phyloP scores from a whole-genome alignment of 2,329 filamentous ascomycete species.

The Colletotrichum sp. region DNA sequence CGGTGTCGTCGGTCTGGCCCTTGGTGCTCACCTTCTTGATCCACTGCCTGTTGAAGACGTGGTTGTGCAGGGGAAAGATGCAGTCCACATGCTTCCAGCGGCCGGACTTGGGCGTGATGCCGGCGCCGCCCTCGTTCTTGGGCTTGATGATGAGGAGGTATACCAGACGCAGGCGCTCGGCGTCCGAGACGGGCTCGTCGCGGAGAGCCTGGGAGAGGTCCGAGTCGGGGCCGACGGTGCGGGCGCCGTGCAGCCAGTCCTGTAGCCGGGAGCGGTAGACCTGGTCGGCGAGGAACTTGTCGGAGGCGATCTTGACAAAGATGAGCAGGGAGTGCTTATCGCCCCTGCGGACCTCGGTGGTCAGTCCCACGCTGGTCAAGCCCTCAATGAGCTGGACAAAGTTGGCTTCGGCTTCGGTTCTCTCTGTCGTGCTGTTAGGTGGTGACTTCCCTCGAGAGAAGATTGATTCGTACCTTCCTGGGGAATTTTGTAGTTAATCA shows the following conservation, averaged over 20 bases:
- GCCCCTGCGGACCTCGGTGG: slow-evolving; percentile 85
- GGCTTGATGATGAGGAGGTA: slow-evolving; percentile 83
- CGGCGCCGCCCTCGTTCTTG: slow-evolving; percentile 76
- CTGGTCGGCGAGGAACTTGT: slow-evolving; percentile 75
- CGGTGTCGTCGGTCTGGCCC: slow-evolving; percentile 66
- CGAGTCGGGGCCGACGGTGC: slow-evolving; percentile 75
- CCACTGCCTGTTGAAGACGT: slow-evolving; percentile 75
- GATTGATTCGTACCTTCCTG: slow-evolving; percentile 56
- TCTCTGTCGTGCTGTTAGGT: slow-evolving; percentile 51
- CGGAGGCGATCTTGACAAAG: slow-evolving; percentile 81
- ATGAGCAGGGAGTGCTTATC: slow-evolving; percentile 77
- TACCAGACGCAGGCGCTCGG: slow-evolving; percentile 85
- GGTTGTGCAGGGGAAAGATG: slow-evolving; percentile 81
- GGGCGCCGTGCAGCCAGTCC: slow-evolving; percentile 92
- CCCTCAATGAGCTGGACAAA: slow-evolving; percentile 80
- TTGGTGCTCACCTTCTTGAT: slow-evolving; percentile 77
- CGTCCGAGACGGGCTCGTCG: slow-evolving; percentile 80
- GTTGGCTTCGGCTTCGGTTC: slow-evolving; percentile 69
- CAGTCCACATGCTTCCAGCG: slow-evolving; percentile 76
- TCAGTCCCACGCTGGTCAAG: slow-evolving; percentile 79
- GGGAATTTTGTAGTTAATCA: slow-evolving; percentile 78
- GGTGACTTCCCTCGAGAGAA: neutral
- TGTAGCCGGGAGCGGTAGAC: slow-evolving; percentile 87
- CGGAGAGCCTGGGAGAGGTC: slow-evolving; percentile 72
- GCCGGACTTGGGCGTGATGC: slow-evolving; percentile 70